phyloP scores from a whole-genome alignment of 2,329 filamentous ascomycete species.

The Zopfia rhizophila region DNA sequence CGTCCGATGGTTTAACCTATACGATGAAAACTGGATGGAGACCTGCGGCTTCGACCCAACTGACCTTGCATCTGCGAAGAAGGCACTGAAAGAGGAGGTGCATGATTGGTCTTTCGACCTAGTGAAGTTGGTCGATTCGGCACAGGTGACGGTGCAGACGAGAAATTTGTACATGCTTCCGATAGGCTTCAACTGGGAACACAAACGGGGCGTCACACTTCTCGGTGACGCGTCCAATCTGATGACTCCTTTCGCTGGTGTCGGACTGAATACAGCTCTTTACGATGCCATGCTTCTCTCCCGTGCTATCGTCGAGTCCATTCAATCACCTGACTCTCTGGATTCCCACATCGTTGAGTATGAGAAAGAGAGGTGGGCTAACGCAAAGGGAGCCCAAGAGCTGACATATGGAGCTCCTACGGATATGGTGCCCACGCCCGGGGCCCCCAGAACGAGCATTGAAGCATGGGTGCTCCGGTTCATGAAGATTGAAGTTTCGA shows the following conservation, averaged over 20 bases:
- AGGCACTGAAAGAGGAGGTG: conserved; percentile 31
- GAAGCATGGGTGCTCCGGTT: conserved; percentile 44
- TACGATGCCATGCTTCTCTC: conserved; percentile 49
- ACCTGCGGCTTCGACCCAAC: conserved; percentile 30
- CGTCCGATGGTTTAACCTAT: conserved; percentile 32
- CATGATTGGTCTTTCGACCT: conserved; percentile 45
- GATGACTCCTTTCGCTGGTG: conserved; percentile 50
- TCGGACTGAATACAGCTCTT: conserved; percentile 53
- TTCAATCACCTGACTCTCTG: conserved; percentile 25
- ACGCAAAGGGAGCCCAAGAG: conserved; percentile 45
- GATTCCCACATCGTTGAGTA: conserved; percentile 41
- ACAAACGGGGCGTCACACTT: conserved; percentile 50
- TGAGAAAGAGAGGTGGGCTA: conserved; percentile 52
- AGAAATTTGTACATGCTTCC: conserved; percentile 53
- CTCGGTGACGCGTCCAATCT: conserved; percentile 56
- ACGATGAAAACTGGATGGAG: conserved; percentile 36
- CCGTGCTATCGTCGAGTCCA: conserved; percentile 42
- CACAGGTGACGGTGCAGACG: conserved; percentile 29
- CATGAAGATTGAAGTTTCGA: conserved; percentile 22
- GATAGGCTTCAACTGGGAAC: conserved; percentile 50
- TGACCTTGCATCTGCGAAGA: conserved; percentile 29
- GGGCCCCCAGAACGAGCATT: conserved; percentile 57
- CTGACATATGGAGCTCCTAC: conserved; percentile 57
- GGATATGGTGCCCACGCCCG: conserved; percentile 61
- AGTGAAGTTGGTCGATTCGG: conserved; percentile 33